Evolutionary conservation across 1,284 basidiomycete species (phyloP), one percentile per base, ranked within the genome.

Genomic region (Bondarzewia mesenterica): DNA sequence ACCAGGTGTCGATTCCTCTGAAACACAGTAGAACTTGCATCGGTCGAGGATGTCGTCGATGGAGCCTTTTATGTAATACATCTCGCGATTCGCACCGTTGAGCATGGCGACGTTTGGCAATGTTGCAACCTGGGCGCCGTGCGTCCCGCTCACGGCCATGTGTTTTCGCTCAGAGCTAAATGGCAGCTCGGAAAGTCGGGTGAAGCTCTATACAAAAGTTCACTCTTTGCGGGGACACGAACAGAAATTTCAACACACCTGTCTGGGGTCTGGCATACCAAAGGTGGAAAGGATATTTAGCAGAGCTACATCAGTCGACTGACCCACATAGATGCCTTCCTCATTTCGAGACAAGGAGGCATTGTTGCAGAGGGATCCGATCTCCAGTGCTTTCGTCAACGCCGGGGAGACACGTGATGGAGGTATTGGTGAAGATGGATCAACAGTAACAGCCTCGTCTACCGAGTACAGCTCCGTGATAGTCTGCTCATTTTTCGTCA

Each of bases 401-500:
- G 87, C 82, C 2, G 75, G 67, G 1, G 80, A 78, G 20, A 71
- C 51, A 21, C 60, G 59, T 7, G 54, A 60, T 35, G 57, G 68
- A 44, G 60, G 62, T 50, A 50, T 57, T 50, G 60, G 50, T 36
- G 61, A 47, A 5, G 65, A 55, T 4, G 81, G 71, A 53, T 87
- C 82, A n/a, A 95, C 67, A 44, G 77, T 73, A 21, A 90, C 60
- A 2, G 76, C 70, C 60, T 95, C 91, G 57, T 96, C 93, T 4
- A 95, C 85, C 0, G 85, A 77, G 65, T 93, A 98, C 12, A 85
- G 72, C 57, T 93, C 87, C 0, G 85, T 89, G 10, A 98, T 91
- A 0, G 93, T 95, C 75, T 96, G 93, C 58, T 96, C 89, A 65
- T 97, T 97, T 63, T 86, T 91, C 0, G 95, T 99, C 46, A 98